A percentile compares a stretch with the other conserved stretches of the same genome.
Evolutionary conservation across 78 protist species (phyloP).

Genomic region (Capsaspora owczarzaki): DNA sequence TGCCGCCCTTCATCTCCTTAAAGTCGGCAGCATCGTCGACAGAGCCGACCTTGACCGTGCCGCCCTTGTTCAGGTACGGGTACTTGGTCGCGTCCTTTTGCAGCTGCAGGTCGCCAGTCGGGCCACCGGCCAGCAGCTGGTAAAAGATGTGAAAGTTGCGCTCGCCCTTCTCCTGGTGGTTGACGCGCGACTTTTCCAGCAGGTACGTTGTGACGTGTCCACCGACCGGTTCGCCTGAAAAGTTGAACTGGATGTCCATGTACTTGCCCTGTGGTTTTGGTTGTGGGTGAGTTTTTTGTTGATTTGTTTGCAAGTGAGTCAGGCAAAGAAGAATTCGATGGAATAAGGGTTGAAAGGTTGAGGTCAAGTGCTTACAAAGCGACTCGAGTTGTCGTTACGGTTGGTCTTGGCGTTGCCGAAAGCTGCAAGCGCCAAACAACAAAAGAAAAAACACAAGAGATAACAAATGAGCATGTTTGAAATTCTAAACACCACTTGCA

Average conservation of each 20-base stretch:
- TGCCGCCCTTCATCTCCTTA: neutral
- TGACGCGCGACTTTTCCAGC: conserved; percentile 50
- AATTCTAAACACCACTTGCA: no score
- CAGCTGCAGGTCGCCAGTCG: neutral
- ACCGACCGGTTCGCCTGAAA: conserved; percentile 72
- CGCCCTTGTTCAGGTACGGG: neutral
- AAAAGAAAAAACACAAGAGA: no score
- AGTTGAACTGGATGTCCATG: conserved; percentile 83
- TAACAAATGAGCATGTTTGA: no score
- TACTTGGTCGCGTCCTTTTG: neutral
- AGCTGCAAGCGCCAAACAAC: no score
- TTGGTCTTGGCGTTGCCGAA: conserved; percentile 85
- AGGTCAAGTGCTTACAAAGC: conserved; percentile 62
- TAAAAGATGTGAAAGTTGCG: conserved; percentile 25
- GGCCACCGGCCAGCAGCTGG: conserved; percentile 22
- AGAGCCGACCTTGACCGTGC: neutral
- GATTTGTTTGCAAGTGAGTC: neutral
- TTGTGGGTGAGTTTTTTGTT: no score
- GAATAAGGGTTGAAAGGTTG: neutral
- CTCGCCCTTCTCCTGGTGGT: conserved; percentile 17
- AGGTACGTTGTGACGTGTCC: conserved; percentile 72
- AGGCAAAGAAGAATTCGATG: neutral
- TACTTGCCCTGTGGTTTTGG: conserved; percentile 71
- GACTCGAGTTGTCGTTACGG: conserved; percentile 82
- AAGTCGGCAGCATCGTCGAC: neutral